Evolutionary conservation across 208 protist species (phyloP).

Genomic region (Trypanosoma cruzi): DNA sequence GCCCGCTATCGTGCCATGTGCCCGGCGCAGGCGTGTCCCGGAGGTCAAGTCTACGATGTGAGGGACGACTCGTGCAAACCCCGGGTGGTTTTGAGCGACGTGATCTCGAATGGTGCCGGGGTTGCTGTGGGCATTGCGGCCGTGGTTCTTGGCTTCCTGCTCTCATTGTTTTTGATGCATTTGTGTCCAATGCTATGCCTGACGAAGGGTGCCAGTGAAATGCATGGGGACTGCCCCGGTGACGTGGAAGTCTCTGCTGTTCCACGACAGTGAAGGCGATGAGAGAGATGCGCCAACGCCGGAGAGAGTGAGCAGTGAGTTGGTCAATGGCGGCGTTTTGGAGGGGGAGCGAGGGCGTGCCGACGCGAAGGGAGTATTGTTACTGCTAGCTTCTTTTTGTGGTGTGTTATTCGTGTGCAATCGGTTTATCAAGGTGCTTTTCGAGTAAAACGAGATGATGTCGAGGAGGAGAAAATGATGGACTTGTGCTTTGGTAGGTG

Average conservation of each 20-base stretch:
- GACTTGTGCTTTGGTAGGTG: too few relatives aligned
- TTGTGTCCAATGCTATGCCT: background rate
- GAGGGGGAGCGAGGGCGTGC: too few relatives aligned
- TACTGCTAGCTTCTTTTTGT: too few relatives aligned
- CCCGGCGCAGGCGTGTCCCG: slow-evolving; percentile 13
- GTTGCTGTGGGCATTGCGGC: background rate
- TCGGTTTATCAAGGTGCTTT: too few relatives aligned
- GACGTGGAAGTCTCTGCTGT: background rate
- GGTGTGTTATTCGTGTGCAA: too few relatives aligned
- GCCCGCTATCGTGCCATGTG: slow-evolving; percentile 18
- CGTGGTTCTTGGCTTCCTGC: background rate
- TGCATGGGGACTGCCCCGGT: background rate
- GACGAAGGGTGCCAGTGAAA: background rate
- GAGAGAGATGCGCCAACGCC: too few relatives aligned
- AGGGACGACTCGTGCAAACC: background rate
- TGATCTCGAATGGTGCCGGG: background rate
- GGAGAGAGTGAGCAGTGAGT: too few relatives aligned
- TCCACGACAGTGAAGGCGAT: too few relatives aligned
- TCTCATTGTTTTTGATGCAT: background rate
- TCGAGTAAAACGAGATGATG: too few relatives aligned
- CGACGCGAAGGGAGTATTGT: too few relatives aligned
- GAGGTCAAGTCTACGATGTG: slow-evolving; percentile 13
- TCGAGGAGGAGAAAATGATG: too few relatives aligned
- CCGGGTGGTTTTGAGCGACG: background rate
- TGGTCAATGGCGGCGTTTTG: too few relatives aligned